phyloP scores from a whole-genome alignment of 2,329 filamentous ascomycete genomes.

The Colletotrichum truncatum region DNA sequence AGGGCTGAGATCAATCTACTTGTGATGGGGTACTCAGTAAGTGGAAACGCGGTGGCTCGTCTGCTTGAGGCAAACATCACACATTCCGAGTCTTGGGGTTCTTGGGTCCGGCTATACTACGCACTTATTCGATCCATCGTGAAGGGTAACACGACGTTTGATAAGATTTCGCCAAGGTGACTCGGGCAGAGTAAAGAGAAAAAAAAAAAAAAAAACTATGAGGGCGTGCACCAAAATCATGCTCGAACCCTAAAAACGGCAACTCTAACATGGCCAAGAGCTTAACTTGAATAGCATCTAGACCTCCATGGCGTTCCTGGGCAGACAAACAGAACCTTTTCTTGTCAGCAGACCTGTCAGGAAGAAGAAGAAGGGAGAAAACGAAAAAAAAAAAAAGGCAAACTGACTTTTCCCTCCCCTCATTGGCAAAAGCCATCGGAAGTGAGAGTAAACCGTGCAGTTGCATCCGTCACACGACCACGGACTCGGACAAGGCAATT shows the following conservation, averaged over 20 bases:
- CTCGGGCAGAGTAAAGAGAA: neutral
- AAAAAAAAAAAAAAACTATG: too few relatives aligned
- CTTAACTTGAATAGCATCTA: neutral
- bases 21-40: too few relatives aligned
- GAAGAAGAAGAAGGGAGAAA: too few relatives aligned
- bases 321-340: neutral
- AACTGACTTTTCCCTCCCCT: neutral
- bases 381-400: neutral
- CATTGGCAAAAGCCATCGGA: neutral
- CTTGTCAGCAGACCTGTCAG: neutral
- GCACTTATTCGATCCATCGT: neutral
- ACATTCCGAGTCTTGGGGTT: neutral
- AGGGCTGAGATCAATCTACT: neutral
- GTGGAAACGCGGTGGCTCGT: neutral
- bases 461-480: neutral
- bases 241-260: neutral
- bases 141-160: neutral
- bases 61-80: neutral
- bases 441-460: neutral
- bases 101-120: too few relatives aligned
- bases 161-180: slow-evolving; percentile 2
- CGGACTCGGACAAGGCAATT: neutral
- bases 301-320: neutral
- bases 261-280: slow-evolving; percentile 9
- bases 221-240: neutral